Percentiles rank a stretch among this genome's conserved stretches.
These are phyloP conservation scores for Phaeosphaeria sp. DNA, from an alignment of 2,329 filamentous ascomycete species.

Conservation along the genomic window DNA sequence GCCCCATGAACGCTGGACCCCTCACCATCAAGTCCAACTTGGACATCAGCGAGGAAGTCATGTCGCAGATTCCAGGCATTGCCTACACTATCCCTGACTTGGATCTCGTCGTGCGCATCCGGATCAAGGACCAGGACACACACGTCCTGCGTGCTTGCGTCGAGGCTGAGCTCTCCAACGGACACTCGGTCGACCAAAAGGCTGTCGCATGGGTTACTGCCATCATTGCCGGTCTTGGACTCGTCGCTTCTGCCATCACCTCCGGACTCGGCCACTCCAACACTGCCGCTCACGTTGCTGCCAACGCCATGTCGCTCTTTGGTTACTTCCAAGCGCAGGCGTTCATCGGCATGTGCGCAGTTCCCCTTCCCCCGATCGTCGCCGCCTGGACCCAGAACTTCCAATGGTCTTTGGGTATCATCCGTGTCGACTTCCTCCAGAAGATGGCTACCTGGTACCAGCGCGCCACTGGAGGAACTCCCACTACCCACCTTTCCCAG, in stretches of 20 bases:
- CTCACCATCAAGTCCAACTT: slow-evolving; percentile 79
- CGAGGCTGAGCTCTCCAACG: slow-evolving; percentile 86
- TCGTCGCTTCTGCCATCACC: slow-evolving; percentile 84
- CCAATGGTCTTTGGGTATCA: slow-evolving; percentile 97
- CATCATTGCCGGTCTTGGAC: slow-evolving; percentile 81
- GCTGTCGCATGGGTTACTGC: slow-evolving; percentile 91
- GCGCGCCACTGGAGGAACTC: slow-evolving; percentile 85
- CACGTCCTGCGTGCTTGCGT: slow-evolving; percentile 79
- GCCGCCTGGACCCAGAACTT: slow-evolving; percentile 96
- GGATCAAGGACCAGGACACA: slow-evolving; percentile 74
- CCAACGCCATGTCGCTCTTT: slow-evolving; percentile 92
- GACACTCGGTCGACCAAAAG: slow-evolving; percentile 87
- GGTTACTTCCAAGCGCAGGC: slow-evolving; percentile 94
- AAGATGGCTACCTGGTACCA: slow-evolving; percentile 94
- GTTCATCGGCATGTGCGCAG: slow-evolving; percentile 83
- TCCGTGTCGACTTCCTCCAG: slow-evolving; percentile 86
- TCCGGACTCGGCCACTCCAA: slow-evolving; percentile 92
- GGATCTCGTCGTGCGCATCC: slow-evolving; percentile 82
- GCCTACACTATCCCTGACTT: slow-evolving; percentile 90
- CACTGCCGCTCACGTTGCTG: slow-evolving; percentile 90
- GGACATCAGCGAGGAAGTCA: slow-evolving; percentile 60
- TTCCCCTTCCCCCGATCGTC: slow-evolving; percentile 85
- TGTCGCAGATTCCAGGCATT: slow-evolving; percentile 77
- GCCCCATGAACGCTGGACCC: slow-evolving; percentile 87
- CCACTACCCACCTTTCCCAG: slow-evolving; percentile 77